Conservation (phyloP, 495 filamentous ascomycete genomes). For the Daldinia childiae region DNA sequence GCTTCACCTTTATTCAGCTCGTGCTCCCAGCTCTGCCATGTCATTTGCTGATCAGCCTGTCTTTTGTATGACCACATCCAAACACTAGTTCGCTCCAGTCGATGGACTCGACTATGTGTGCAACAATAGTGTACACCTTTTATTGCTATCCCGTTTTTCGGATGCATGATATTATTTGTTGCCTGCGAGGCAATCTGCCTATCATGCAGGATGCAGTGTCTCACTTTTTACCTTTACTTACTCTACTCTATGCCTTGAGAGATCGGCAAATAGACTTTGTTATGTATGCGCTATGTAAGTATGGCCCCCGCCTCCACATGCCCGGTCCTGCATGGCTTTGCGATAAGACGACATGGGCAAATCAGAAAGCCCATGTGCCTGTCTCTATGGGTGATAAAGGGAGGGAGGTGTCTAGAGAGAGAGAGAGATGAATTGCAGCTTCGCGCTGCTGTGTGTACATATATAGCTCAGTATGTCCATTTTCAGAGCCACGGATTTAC, state of each 20-base stretch:
- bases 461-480: conserved; percentile 25
- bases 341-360: conserved; percentile 38
- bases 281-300: neutral
- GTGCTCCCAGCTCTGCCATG: conserved; percentile 25
- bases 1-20: conserved; percentile 34
- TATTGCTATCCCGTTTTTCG: conserved; percentile 17
- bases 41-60: conserved; percentile 19
- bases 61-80: neutral
- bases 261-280: conserved; percentile 30
- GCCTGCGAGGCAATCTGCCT: conserved; percentile 3
- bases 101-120: conserved; percentile 5
- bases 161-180: conserved; percentile 7
- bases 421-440: conserved; percentile 1
- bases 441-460: neutral
- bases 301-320: conserved; percentile 26
- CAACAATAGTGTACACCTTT: too few relatives aligned
- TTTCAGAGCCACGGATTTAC: conserved; percentile 5
- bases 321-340: conserved; percentile 26
- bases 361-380: conserved; percentile 43
- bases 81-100: neutral
- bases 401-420: neutral
- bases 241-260: conserved; percentile 7
- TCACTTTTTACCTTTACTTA: conserved; percentile 4
- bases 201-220: conserved; percentile 27
- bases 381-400: conserved; percentile 26